phyloP scores from a whole-genome alignment of 768 basidiomycete species.

The Boletus reticuloceps region DNA sequence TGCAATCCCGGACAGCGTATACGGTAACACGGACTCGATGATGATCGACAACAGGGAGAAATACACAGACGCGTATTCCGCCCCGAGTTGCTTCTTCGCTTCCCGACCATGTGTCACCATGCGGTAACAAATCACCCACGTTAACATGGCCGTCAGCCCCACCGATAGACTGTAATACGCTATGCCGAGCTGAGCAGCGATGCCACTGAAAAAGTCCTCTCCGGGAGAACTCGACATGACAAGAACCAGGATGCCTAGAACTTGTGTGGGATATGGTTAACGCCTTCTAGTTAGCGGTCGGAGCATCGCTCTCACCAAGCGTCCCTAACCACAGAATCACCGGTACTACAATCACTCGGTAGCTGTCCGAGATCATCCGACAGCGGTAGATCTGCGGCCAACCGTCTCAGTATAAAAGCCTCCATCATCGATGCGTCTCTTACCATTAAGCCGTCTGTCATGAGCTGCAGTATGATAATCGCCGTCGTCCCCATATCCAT shows the following conservation, averaged over 20 bases:
- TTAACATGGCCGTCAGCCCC: constrained; percentile 21
- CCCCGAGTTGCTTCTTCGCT: constrained; percentile 15
- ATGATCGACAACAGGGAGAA: constrained; percentile 14
- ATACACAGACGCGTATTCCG: constrained; percentile 20
- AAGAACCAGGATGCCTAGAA: constrained; percentile 15
- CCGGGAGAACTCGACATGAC: constrained; percentile 16
- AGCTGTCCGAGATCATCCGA: constrained; percentile 31
- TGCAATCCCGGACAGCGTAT: constrained; percentile 22
- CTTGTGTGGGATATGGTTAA: constrained; percentile 8
- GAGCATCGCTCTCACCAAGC: constrained; percentile 18
- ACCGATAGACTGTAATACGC: constrained; percentile 21
- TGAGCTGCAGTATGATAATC: constrained; percentile 30
- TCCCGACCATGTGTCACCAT: constrained; percentile 10
- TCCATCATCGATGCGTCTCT: background rate
- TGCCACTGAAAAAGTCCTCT: constrained; percentile 16
- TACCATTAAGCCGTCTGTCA: constrained; percentile 40
- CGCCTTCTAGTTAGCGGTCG: background rate
- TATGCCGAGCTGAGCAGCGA: constrained; percentile 14
- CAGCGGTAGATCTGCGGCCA: constrained; percentile 38
- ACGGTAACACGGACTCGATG: constrained; percentile 27
- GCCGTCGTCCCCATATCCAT: constrained; percentile 30
- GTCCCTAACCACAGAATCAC: constrained; percentile 21
- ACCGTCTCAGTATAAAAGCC: background rate
- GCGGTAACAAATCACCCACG: constrained; percentile 17
- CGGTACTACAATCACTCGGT: constrained; percentile 17